phyloP scores from a whole-genome alignment of 148 eudicot species.

The Pouteria glomerata region DNA sequence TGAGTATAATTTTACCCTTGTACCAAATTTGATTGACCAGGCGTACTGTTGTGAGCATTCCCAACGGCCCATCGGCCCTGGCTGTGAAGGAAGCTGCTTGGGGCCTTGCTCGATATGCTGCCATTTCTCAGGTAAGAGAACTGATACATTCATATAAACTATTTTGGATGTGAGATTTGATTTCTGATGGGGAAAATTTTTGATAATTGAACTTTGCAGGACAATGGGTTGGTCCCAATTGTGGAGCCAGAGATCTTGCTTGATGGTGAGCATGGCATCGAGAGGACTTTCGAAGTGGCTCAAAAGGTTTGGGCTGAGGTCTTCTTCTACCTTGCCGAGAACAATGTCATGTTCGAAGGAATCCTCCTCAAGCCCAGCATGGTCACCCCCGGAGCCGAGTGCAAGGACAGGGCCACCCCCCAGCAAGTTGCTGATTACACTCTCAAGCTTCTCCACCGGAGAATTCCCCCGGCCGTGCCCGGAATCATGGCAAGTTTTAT shows the following conservation, averaged over 20 bases:
- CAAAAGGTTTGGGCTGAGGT: conserved; percentile 84
- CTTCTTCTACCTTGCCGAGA: conserved; percentile 72
- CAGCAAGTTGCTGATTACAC: conserved; percentile 78
- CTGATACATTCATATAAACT: no score
- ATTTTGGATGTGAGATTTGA: no score
- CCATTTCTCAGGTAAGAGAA: conserved; percentile 70
- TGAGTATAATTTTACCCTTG: no score
- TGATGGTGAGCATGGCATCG: conserved; percentile 89
- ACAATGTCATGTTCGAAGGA: conserved; percentile 89
- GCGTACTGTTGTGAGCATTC: conserved; percentile 99
- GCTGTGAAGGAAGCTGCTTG: conserved; percentile 96
- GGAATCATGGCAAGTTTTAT: conserved; percentile 77
- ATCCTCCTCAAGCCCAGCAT: conserved; percentile 92
- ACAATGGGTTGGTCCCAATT: conserved; percentile 90
- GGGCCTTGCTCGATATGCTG: conserved; percentile 96
- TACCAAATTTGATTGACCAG: conserved; percentile 24
- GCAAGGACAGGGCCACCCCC: conserved; percentile 83
- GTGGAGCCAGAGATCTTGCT: conserved; percentile 94
- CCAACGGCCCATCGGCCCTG: conserved; percentile 88
- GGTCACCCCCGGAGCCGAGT: conserved; percentile 96
- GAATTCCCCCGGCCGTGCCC: conserved; percentile 88
- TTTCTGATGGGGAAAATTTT: not conserved
- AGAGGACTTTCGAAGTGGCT: conserved; percentile 87
- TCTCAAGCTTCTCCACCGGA: conserved; percentile 62
- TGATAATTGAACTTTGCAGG: conserved; percentile 32